A percentile compares a stretch with the other conserved stretches of the same genome.
These are phyloP conservation scores for Camelina sativa DNA, from an alignment of 345 rosid species.

Conservation along the genomic window DNA sequence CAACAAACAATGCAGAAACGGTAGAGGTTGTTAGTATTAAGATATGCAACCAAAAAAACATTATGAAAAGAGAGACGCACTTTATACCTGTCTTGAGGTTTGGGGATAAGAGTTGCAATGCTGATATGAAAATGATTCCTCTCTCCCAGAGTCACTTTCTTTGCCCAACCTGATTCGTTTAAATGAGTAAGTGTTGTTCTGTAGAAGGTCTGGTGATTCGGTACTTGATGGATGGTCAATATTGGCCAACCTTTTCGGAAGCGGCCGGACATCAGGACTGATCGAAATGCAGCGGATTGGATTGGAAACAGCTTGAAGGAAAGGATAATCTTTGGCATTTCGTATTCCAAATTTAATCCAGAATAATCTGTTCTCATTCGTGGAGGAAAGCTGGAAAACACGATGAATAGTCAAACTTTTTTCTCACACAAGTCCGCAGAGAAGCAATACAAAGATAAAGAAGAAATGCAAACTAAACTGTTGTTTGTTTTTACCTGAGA, in stretches of 20 bases:
- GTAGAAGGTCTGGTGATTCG: constrained; percentile 49
- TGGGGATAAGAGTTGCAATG: constrained; percentile 57
- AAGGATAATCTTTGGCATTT: constrained; percentile 59
- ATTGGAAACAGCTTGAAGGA: constrained; percentile 60
- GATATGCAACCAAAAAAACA: constrained; percentile 6
- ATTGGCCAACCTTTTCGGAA: constrained; percentile 54
- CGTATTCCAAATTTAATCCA: constrained; percentile 58
- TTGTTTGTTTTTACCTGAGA: constrained; percentile 57
- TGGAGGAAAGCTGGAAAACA: constrained; percentile 67
- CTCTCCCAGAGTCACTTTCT: constrained; percentile 45
- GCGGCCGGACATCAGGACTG: constrained; percentile 51
- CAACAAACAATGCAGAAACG: constrained; percentile 19
- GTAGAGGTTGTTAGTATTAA: constrained; percentile 5
- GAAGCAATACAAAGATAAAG: background rate
- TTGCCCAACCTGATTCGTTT: constrained; percentile 62
- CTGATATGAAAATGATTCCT: constrained; percentile 50
- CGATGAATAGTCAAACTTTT: background rate
- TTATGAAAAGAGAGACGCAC: background rate
- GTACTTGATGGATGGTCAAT: constrained; percentile 45
- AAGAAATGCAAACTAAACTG: background rate
- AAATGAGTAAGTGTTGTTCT: constrained; percentile 37
- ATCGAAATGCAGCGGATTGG: constrained; percentile 69
- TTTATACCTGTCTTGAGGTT: constrained; percentile 54
- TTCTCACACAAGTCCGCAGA: background rate
- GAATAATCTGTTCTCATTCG: constrained; percentile 72